phyloP scores from a whole-genome alignment of 441 rosid species.

The Geranium incanum region DNA sequence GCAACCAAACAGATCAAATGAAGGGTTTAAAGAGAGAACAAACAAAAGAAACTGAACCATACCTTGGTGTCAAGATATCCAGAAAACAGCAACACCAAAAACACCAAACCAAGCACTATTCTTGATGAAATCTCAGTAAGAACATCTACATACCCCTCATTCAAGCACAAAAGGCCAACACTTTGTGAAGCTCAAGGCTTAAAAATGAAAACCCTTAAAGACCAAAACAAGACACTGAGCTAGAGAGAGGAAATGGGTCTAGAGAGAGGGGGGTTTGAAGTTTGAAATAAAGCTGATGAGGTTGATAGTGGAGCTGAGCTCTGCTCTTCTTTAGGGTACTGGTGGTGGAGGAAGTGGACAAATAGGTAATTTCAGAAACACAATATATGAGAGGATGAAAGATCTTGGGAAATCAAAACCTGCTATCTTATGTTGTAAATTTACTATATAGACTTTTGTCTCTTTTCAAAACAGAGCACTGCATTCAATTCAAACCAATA shows the following conservation, averaged over 20 bases:
- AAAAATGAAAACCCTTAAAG: background rate
- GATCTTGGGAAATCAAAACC: too few relatives aligned
- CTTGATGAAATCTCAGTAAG: background rate
- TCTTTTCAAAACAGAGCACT: too few relatives aligned
- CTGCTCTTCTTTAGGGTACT: too few relatives aligned
- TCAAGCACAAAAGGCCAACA: constrained; percentile 5
- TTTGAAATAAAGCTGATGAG: constrained; percentile 46
- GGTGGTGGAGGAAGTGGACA: too few relatives aligned
- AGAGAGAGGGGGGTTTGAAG: constrained; percentile 19
- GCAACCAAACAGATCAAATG: constrained; percentile 12
- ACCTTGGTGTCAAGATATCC: background rate
- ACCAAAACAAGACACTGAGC: background rate
- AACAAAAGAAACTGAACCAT: background rate
- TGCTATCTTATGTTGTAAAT: too few relatives aligned
- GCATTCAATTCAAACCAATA: too few relatives aligned
- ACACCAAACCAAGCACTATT: background rate
- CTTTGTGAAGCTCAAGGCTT: background rate
- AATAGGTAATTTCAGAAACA: too few relatives aligned
- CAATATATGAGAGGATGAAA: too few relatives aligned
- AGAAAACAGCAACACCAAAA: constrained; percentile 17
- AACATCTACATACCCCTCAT: background rate
- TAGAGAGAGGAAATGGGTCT: constrained; percentile 5
- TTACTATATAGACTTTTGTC: too few relatives aligned
- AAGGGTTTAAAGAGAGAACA: background rate
- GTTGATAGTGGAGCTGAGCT: too few relatives aligned